These are phyloP conservation scores for Serpula lacrymans DNA, from an alignment of 768 basidiomycete species.

Conservation along the genomic window DNA sequence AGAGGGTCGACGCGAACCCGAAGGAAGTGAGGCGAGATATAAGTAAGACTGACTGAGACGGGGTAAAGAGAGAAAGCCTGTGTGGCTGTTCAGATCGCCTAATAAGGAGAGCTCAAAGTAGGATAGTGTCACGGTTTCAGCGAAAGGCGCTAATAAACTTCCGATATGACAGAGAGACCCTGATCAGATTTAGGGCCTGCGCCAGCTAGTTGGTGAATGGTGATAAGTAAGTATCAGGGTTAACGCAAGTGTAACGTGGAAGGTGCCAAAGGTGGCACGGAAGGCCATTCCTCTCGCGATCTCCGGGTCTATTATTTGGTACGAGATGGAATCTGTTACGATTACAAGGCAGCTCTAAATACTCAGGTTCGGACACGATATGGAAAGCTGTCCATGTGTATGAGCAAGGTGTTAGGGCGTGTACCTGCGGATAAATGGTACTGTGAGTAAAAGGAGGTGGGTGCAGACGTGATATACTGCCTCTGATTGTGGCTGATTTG, in stretches of 20 bases:
- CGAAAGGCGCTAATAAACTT: constrained; percentile 20
- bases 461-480: constrained; percentile 1
- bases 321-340: constrained; percentile 1
- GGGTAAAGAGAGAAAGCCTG: constrained; percentile 5
- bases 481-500: not conserved
- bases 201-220: constrained; percentile 17
- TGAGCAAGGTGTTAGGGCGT: not conserved
- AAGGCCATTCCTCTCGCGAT: constrained; percentile 6
- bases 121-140: constrained; percentile 22
- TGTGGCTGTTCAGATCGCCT: constrained; percentile 28
- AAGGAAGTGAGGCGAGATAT: constrained; percentile 15
- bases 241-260: too few relatives aligned
- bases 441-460: not conserved
- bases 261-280: constrained; percentile 9
- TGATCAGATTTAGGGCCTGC: constrained; percentile 24
- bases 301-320: constrained; percentile 6
- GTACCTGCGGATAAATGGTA: constrained; percentile 1
- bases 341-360: not conserved
- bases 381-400: constrained; percentile 20
- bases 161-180: constrained; percentile 20
- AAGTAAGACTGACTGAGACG: constrained; percentile 20
- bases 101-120: constrained; percentile 24
- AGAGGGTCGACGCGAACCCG: constrained; percentile 20
- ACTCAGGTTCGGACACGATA: constrained; percentile 10
- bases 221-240: too few relatives aligned